A percentile compares a stretch with the other conserved stretches of the same genome.
Conservation (phyloP, 371 early-diverging fungal species). For the Phascolomyces articulosus region DNA sequence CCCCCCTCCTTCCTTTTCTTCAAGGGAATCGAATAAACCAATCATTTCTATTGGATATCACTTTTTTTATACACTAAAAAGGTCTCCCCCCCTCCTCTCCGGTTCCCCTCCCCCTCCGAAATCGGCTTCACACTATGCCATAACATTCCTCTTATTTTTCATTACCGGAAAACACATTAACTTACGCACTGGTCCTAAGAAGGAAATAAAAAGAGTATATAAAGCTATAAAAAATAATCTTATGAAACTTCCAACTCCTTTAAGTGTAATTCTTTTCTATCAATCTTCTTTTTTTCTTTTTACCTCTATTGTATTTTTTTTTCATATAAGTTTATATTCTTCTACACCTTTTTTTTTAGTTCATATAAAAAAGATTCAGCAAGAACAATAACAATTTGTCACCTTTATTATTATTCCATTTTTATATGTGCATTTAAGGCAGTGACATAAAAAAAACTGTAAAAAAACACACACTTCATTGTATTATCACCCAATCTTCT, state of each 20-base stretch:
- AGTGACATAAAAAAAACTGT: too few relatives aligned
- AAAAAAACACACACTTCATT: neutral
- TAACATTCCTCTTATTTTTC: too few relatives aligned
- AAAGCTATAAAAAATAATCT: too few relatives aligned
- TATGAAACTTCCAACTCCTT: too few relatives aligned
- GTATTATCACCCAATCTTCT: neutral
- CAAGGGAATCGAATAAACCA: slow-evolving; percentile 9
- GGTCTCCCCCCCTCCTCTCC: slow-evolving; percentile 6
- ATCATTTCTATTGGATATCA: slow-evolving; percentile 11
- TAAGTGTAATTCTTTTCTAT: too few relatives aligned
- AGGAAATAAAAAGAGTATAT: too few relatives aligned
- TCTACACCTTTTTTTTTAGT: neutral
- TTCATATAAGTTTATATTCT: neutral
- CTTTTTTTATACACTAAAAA: too few relatives aligned
- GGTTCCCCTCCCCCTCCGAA: too few relatives aligned
- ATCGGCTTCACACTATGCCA: too few relatives aligned
- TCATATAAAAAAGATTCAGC: too few relatives aligned
- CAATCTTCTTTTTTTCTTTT: too few relatives aligned
- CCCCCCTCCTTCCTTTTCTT: neutral
- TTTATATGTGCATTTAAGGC: slow-evolving; percentile 5
- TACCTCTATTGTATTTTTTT: neutral
- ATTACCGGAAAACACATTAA: slow-evolving; percentile 1
- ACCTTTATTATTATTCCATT: neutral
- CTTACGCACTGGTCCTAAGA: slow-evolving; percentile 11
- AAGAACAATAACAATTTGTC: too few relatives aligned